Conservation (phyloP, 2,329 filamentous ascomycete species). For the Xylariaceae sp. region DNA sequence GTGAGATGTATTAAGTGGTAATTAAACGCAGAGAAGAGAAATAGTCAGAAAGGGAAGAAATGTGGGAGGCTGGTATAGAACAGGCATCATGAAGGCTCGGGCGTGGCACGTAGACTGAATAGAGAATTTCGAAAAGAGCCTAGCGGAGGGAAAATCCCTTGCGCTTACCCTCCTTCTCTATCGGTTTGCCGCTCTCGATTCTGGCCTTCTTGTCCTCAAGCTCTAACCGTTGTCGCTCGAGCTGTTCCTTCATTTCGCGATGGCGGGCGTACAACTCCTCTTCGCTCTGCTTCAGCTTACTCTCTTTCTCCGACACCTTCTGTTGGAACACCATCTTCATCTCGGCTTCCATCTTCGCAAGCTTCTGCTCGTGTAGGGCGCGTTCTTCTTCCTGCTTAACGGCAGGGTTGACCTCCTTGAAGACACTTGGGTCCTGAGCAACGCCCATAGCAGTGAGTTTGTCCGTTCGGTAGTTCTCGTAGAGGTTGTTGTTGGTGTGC, state of each 20-base stretch:
- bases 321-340: conserved; percentile 99
- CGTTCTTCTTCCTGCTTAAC: conserved; percentile 99
- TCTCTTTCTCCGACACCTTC: conserved; percentile 99
- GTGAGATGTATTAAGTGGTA: conserved; percentile 39
- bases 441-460: conserved; percentile 99
- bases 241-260: conserved; percentile 99
- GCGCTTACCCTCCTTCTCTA: conserved; percentile 97
- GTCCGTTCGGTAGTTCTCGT: conserved; percentile 99
- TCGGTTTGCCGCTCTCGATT: conserved; percentile 87
- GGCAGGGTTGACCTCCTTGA: conserved; percentile 99
- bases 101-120: conserved; percentile 45
- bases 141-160: conserved; percentile 99
- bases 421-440: conserved; percentile 95
- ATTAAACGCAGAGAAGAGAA: conserved; percentile 41
- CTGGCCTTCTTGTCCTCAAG: conserved; percentile 97
- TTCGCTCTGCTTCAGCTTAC: conserved; percentile 98
- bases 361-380: conserved; percentile 96
- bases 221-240: conserved; percentile 89
- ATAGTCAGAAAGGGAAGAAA: conserved; percentile 42
- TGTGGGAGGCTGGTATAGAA: conserved; percentile 54
- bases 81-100: conserved; percentile 54
- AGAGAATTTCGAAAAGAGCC: conserved; percentile 31
- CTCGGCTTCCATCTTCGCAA: conserved; percentile 99
- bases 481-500: conserved; percentile 97
- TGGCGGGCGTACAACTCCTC: conserved; percentile 97